phyloP scores from a whole-genome alignment of 1,139 yeast genomes.

The Zhuliangozyma blackwelliae region DNA sequence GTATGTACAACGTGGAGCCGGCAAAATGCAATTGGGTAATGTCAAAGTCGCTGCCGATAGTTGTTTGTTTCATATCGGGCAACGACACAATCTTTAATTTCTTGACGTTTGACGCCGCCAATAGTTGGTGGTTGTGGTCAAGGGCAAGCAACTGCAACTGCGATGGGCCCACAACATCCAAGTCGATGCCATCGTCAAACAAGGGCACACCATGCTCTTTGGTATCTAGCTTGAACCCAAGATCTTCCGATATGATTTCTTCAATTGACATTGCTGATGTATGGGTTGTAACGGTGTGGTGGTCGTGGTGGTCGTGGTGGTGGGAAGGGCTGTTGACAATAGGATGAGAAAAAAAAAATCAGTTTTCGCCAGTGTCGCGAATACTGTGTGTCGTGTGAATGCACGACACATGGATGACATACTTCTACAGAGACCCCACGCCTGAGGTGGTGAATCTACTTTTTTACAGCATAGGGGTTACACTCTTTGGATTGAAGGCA shows the following conservation, averaged over 20 bases:
- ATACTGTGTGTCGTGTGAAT: too few species aligned
- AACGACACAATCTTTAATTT: constrained; percentile 11
- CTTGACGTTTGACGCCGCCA: constrained; percentile 32
- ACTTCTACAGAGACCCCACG: too few species aligned
- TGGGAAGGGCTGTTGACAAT: too few species aligned
- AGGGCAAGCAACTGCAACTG: constrained; percentile 28
- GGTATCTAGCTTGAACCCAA: constrained; percentile 33
- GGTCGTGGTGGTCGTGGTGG: too few species aligned
- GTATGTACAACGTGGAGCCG: constrained; percentile 19
- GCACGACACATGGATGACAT: too few species aligned
- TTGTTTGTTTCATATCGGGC: constrained; percentile 5
- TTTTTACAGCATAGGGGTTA: too few species aligned
- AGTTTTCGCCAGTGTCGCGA: too few species aligned
- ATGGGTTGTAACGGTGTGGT: too few species aligned
- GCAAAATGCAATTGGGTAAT: constrained; percentile 26
- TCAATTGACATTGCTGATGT: constrained; percentile 14
- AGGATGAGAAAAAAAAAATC: too few species aligned
- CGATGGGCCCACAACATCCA: constrained; percentile 12
- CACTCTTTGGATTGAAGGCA: too few species aligned
- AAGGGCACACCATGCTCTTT: constrained; percentile 23
- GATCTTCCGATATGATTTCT: constrained; percentile 33
- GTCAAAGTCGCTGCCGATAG: constrained; percentile 6
- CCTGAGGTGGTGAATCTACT: too few species aligned
- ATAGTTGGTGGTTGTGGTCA: constrained; percentile 19
- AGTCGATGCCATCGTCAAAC: constrained; percentile 25